phyloP scores from a whole-genome alignment of 495 filamentous ascomycete genomes.

The Annulohypoxylon bovei region DNA sequence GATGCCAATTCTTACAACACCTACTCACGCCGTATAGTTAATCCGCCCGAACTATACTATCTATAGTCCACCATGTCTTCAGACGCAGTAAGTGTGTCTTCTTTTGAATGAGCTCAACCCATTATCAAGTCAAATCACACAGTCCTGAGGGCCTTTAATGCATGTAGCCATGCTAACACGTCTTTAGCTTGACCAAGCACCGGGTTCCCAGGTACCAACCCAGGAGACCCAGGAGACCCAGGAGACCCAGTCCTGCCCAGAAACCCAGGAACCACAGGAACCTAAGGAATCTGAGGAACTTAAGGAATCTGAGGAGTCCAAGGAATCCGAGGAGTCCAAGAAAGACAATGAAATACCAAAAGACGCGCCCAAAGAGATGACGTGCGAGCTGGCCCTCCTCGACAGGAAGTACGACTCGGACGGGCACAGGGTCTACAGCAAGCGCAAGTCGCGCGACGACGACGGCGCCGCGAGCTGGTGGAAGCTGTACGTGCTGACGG shows the following conservation, averaged over 20 bases:
- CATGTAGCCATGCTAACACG: not conserved
- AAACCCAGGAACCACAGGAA: not conserved
- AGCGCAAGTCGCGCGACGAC: constrained; percentile 12
- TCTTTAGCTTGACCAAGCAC: not conserved
- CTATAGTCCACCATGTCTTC: constrained; percentile 15
- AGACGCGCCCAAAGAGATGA: constrained; percentile 18
- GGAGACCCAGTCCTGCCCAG: not conserved
- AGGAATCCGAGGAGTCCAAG: not conserved
- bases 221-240: not conserved
- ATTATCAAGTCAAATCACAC: not conserved
- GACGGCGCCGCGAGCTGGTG: constrained; percentile 15
- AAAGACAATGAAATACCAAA: not conserved
- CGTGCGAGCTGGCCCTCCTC: constrained; percentile 23
- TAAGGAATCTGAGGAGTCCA: not conserved
- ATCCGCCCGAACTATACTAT: not conserved
- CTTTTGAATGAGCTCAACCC: not conserved
- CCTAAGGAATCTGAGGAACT: not conserved
- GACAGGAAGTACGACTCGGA: constrained; percentile 27
- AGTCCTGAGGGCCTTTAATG: not conserved
- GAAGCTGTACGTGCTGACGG: constrained; percentile 28
- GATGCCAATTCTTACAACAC: not conserved
- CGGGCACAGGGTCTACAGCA: constrained; percentile 26
- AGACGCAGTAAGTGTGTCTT: constrained; percentile 14
- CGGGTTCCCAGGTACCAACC: constrained; percentile 2
- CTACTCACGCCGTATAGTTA: not conserved